Evolutionary conservation across 2,329 filamentous ascomycete species (phyloP), one percentile per base, ranked within the genome.

Genomic region (Colletotrichum shisoi): DNA sequence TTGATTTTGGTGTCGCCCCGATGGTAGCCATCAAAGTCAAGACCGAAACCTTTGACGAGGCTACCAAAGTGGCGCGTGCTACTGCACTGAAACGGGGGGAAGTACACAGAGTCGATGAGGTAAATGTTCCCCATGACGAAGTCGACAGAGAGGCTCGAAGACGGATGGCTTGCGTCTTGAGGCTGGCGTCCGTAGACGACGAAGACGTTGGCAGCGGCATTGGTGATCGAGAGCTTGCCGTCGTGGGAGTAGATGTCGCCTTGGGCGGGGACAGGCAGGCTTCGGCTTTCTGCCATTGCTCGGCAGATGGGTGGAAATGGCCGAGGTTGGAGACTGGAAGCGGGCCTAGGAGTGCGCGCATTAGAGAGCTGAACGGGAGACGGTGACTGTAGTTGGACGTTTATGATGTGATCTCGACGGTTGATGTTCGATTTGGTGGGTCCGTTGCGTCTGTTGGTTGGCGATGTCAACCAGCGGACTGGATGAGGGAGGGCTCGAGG

Each of bases 51-150:
- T 19, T 67, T 63, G 54, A 67, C 27, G 8, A 67, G 24, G 17
- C 27, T 67, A 3, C 64, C 61, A 15, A 27, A 54, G 40, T 27
- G 9, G 3, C 31, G 34, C 17, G 39, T 27, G 24, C n/a, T 59
- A 3, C 24, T n/a, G 37, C 24, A 19, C 9, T 17, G 24, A 34
- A 27, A 52, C 19, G 27, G 40, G 24, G 31, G 19, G 19, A 64
- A 48, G 11, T 57, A 46, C 21, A 34, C 8, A 11, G 54, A 39
- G n/a, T 67, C 61, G 15, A 67, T 58, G 37, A 53, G 40, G 15
- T 67, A 67, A 12, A 67, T 48, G 13, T 67, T 60, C 7, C 61
- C 64, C 53, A 63, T 24, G 24, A 67, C 61, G 27, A 63, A 63
- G 1, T 21, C 42, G 13, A 67, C n/a, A 4, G 40, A 44, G 40